A percentile compares a stretch with the other conserved stretches of the same genome.
Evolutionary conservation across 257 asterid genomes (phyloP).

Genomic region (Sherardia arvensis): DNA sequence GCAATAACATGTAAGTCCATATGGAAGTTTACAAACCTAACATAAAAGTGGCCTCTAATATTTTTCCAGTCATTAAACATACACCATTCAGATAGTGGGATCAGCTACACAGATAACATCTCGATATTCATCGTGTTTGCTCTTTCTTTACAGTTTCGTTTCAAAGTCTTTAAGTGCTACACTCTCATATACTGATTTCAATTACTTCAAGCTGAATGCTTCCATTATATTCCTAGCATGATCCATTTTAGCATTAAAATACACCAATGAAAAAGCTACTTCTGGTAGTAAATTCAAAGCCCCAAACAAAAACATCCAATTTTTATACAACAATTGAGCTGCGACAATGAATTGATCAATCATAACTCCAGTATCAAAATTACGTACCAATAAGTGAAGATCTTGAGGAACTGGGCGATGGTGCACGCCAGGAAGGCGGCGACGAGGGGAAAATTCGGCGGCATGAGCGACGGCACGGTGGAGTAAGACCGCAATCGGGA

Average conservation of each 20-base stretch:
- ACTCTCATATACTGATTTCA: not conserved
- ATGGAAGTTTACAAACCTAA: too few relatives aligned
- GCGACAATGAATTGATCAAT: not conserved
- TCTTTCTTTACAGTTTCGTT: not conserved
- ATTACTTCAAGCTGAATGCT: not conserved
- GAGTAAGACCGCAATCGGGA: constrained; percentile 47
- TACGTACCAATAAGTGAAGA: constrained; percentile 76
- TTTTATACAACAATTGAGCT: not conserved
- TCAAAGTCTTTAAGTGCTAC: not conserved
- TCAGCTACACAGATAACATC: too few relatives aligned
- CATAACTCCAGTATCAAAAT: not conserved
- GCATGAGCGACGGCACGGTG: constrained; percentile 30
- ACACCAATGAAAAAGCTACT: not conserved
- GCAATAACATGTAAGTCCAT: not conserved
- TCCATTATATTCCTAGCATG: not conserved
- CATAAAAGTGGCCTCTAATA: not conserved
- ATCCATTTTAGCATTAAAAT: not conserved
- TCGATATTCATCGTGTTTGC: too few relatives aligned
- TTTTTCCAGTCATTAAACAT: not conserved
- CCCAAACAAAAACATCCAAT: not conserved
- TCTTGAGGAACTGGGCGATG: constrained; percentile 88
- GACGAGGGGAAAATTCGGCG: constrained; percentile 60
- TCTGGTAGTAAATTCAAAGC: not conserved
- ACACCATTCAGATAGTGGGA: not conserved
- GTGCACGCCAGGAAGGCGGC: constrained; percentile 85